A percentile compares a stretch with the other conserved stretches of the same genome.
phyloP scores from a whole-genome alignment of 2,329 filamentous ascomycete species.

The Capronia epimyces region DNA sequence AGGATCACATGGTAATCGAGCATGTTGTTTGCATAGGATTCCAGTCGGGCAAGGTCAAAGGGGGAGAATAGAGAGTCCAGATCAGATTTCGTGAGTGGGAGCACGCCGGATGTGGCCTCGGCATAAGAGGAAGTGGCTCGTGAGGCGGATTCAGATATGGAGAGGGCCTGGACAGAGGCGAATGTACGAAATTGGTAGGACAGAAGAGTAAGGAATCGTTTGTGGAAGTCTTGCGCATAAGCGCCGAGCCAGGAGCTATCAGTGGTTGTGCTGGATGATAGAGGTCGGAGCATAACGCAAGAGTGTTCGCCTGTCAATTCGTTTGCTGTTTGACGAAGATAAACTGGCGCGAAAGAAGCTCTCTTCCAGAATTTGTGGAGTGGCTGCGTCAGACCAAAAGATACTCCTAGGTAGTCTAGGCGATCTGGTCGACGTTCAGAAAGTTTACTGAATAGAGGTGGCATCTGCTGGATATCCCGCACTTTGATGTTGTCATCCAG shows the following conservation, averaged over 20 bases:
- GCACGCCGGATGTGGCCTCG: conserved; percentile 48
- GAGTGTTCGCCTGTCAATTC: conserved; percentile 96
- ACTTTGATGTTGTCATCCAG: conserved; percentile 84
- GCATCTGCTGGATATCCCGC: conserved; percentile 84
- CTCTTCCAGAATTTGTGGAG: conserved; percentile 98
- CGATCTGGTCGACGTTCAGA: conserved; percentile 71
- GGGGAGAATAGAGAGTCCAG: conserved; percentile 76
- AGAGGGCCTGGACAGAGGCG: conserved; percentile 69
- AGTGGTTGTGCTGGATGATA: conserved; percentile 51
- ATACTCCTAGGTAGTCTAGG: conserved; percentile 92
- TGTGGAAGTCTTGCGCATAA: conserved; percentile 89
- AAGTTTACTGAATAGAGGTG: conserved; percentile 83
- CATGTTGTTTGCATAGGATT: conserved; percentile 94
- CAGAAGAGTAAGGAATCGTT: conserved; percentile 81
- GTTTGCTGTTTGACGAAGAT: conserved; percentile 90
- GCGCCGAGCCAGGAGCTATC: conserved; percentile 82
- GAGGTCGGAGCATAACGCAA: conserved; percentile 88
- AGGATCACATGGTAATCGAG: conserved; percentile 97
- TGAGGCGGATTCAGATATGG: conserved; percentile 79
- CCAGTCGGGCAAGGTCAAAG: conserved; percentile 89
- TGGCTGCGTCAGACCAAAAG: conserved; percentile 79
- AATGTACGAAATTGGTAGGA: conserved; percentile 91
- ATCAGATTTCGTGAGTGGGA: conserved; percentile 63
- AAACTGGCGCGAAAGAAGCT: conserved; percentile 77
- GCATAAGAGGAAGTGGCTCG: conserved; percentile 53